Base-by-base conservation (phyloP, 2,329 filamentous ascomycete genomes). In the Aspergillus unguis region DNA sequence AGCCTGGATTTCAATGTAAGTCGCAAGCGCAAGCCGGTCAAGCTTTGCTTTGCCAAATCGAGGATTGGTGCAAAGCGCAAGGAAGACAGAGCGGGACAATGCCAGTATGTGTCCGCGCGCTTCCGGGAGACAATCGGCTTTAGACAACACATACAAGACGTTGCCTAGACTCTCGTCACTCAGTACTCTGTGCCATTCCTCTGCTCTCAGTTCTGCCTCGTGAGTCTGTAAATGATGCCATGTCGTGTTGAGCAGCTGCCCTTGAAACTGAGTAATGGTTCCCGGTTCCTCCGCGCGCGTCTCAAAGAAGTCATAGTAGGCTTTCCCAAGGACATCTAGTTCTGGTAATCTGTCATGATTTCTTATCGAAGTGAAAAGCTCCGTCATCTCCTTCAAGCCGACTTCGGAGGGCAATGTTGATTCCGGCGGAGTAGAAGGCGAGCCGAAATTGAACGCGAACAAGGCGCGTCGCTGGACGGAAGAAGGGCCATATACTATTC, bases 341-440 rank as follows among this genome's bases (percentile, higher is more conserved):
- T 81, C 70, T 11, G 89, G 90, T 7, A 83, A 80, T 32, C 90
- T 82, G 33, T 85, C 76, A 47, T 81, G 79, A 51, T 88, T 80
- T 47, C 81, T 77, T 59, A 85, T 74, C 55, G 83, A 81, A 59
- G 82, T 82, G 48, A 81, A 76, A 68, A 90, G 81, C 53, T 88
- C 81, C 62, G 88, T 80, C 74, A 96, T 82, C 11, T 80, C 81
- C 58, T 84, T 83, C 63, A 91, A 82, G 48, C 90, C 91, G 0
- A 63, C 62, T 45, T 72, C 70, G 2, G 69, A 68, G 83, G 87
- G 63, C 85, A 87, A 55, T 85, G 75, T 61, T 85, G 59, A 42
- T 8, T 62, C 79, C 46, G 85, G 71, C 52, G 80, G 75, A 53
- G 82, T 78, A 17, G 83, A 79, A 3, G 82, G 74, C 61, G 59